Evolutionary conservation across 495 filamentous ascomycete species (phyloP), one percentile per base, ranked within the genome.

Genomic region (Apiosordaria backusii): DNA sequence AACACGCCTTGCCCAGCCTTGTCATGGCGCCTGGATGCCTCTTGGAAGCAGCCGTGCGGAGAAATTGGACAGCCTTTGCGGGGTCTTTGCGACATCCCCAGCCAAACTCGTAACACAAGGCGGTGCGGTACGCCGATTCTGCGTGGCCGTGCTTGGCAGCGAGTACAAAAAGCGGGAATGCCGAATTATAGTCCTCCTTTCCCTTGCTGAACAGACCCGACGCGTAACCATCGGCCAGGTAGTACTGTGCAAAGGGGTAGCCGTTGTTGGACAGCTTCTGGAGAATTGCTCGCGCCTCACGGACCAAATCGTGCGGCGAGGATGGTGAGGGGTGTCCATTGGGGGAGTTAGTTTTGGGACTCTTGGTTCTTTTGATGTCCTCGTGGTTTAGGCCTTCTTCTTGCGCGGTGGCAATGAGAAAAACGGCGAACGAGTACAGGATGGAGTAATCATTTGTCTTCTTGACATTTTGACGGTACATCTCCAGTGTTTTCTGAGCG

Each of bases 101-200:
- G 67, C 93, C 96, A 78, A 97, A 98, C 74, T 99, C 95, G 78
- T 97, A 97, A 81, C 94, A 98, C 45, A 99, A 80, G 4, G 90
- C 95, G 57, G 94, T 89, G 61, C 95, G 90, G 78, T 97, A 99
- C 53, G 88, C 94, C 26, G 96, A 93, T 79, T 99, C 95, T 27
- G 96, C 91, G 74, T 99, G 95, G 29, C 95, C 96, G 76, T 97
- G 96, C 79, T 98, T 99, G 75, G 91, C 92, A 15, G 96, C 96
- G 1, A 94, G 86, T 35, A 97, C 82, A 74, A 99, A 99, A 6
- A 97, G 86, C 0, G 90, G 87, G 71, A 97, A 98, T 1, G 94
- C 93, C 13, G 88, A 87, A 66, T 95, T 92, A 70, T 94, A 88
- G 76, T 98, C 96, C 71, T 90, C 87, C 69, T 91, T 93, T 50